Percentiles rank a stretch among this genome's conserved stretches.
phyloP scores from a whole-genome alignment of 768 basidiomycete species.

The Phaffia tasmanica region DNA sequence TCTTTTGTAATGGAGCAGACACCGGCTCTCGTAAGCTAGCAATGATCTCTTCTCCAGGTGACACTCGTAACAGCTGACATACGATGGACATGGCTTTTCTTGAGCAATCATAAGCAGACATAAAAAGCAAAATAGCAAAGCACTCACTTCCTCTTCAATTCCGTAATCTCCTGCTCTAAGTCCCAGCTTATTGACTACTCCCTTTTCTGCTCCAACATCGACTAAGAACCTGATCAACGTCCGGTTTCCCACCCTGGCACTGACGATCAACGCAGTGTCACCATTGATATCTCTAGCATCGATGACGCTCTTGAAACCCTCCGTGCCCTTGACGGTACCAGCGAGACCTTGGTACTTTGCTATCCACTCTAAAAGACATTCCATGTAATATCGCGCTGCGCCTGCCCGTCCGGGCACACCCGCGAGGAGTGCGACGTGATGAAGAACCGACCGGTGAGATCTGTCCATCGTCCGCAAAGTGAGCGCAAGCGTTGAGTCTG shows the following conservation, averaged over 20 bases:
- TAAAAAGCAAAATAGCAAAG: constrained; percentile 13
- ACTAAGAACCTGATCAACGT: constrained; percentile 73
- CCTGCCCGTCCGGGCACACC: constrained; percentile 79
- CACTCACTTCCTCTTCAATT: constrained; percentile 70
- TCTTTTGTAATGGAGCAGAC: constrained; percentile 69
- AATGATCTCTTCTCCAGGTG: constrained; percentile 61
- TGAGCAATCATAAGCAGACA: background rate
- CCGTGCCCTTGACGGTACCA: constrained; percentile 40
- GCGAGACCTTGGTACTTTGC: constrained; percentile 54
- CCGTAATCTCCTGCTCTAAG: constrained; percentile 90
- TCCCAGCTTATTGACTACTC: constrained; percentile 82
- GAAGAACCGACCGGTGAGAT: constrained; percentile 70
- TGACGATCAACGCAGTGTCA: constrained; percentile 90
- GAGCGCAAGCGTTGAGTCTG: constrained; percentile 50
- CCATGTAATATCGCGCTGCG: constrained; percentile 80
- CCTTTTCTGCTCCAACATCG: constrained; percentile 84
- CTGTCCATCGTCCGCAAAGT: constrained; percentile 84
- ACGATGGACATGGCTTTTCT: constrained; percentile 7
- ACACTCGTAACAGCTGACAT: constrained; percentile 28
- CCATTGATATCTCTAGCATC: constrained; percentile 91
- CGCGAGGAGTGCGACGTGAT: constrained; percentile 81
- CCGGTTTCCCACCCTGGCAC: constrained; percentile 82
- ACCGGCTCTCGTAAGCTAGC: constrained; percentile 62
- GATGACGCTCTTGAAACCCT: constrained; percentile 54
- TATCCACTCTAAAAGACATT: constrained; percentile 76